Evolutionary conservation across 2,329 filamentous ascomycete species (phyloP).

Genomic region (Parascedosporium putredinis): DNA sequence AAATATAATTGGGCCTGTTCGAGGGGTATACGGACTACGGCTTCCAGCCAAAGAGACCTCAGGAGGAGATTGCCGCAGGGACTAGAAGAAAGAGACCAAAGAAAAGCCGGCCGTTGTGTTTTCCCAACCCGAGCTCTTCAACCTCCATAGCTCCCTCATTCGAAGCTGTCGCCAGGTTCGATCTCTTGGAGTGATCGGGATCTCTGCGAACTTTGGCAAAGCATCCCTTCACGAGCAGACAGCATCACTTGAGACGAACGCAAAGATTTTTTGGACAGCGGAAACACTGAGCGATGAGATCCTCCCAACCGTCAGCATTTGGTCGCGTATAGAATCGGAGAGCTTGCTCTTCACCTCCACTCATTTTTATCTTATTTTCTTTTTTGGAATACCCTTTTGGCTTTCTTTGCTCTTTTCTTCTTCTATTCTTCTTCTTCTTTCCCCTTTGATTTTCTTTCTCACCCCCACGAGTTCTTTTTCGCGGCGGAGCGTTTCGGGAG

Average conservation of each 20-base stretch:
- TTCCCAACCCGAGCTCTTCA: neutral
- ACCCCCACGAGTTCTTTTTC: neutral
- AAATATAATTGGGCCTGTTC: neutral
- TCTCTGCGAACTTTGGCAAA: neutral
- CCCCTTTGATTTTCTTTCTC: neutral
- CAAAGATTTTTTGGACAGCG: neutral
- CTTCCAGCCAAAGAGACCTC: neutral
- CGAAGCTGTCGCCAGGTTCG: neutral
- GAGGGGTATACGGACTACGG: neutral
- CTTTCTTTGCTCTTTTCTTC: slow-evolving; percentile 1
- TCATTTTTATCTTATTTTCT: slow-evolving; percentile 5
- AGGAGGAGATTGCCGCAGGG: neutral
- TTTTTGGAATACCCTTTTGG: slow-evolving; percentile 5
- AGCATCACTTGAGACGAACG: neutral
- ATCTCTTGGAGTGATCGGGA: neutral
- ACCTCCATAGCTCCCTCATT: neutral
- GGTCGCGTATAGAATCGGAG: slow-evolving; percentile 1
- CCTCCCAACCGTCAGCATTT: neutral
- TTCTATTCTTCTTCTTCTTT: neutral
- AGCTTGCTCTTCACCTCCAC: slow-evolving; percentile 7
- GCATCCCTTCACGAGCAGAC: neutral
- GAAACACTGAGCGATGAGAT: neutral
- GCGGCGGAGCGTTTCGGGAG: neutral
- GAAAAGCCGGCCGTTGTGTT: neutral
- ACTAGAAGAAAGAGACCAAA: neutral